Percentiles rank a stretch among this genome's conserved stretches.
These are phyloP conservation scores for Lichina pygmaea DNA, from an alignment of 495 filamentous ascomycete species.

Conservation along the genomic window DNA sequence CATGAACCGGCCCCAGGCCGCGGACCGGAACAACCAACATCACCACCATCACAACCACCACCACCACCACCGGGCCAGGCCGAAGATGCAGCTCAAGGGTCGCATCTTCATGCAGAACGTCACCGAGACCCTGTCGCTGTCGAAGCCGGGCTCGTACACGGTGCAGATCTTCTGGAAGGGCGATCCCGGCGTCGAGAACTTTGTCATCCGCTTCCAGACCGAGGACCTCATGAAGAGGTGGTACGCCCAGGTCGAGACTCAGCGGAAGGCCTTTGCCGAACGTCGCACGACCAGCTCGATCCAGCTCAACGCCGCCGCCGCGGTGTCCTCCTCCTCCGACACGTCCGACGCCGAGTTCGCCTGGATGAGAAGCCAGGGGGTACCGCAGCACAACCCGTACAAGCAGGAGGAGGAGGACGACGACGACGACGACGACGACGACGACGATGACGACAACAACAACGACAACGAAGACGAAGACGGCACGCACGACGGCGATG, in stretches of 20 bases:
- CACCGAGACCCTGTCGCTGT: constrained; percentile 63
- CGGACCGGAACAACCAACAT: too few relatives aligned
- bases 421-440: constrained; percentile 27
- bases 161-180: constrained; percentile 98
- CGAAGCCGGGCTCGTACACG: constrained; percentile 68
- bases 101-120: constrained; percentile 99
- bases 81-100: constrained; percentile 78
- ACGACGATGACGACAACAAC: constrained; percentile 1
- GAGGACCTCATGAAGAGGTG: constrained; percentile 85
- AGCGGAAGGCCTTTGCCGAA: constrained; percentile 27
- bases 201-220: constrained; percentile 72
- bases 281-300: constrained; percentile 17
- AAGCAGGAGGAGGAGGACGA: constrained; percentile 54
- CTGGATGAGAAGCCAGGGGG: constrained; percentile 40
- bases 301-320: constrained; percentile 7
- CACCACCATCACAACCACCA: too few relatives aligned
- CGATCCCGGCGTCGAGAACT: constrained; percentile 86
- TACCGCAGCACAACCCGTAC: constrained; percentile 49
- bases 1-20: constrained; percentile 36
- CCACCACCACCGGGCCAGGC: constrained; percentile 48
- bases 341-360: constrained; percentile 52
- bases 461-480: constrained; percentile 3
- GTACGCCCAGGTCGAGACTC: constrained; percentile 34
- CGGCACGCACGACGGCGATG: background rate
- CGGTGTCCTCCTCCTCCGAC: constrained; percentile 17